phyloP scores from a whole-genome alignment of 75 land plant species.

The Picea sitchensis region DNA sequence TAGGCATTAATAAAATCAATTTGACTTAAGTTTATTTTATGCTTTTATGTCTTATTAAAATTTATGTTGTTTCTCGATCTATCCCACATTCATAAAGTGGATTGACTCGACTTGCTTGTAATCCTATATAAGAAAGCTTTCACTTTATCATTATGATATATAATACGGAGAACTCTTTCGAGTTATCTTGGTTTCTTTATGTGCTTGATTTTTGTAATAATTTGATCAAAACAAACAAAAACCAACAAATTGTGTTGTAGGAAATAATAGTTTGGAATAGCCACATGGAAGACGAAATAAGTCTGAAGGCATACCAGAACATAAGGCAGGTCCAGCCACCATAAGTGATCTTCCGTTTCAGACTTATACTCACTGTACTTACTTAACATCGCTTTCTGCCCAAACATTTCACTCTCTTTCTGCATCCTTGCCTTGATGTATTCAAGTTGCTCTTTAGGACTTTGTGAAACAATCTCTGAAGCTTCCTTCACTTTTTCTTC shows the following conservation, averaged over 20 bases:
- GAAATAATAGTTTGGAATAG: neutral
- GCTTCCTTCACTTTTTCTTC: conserved; percentile 64
- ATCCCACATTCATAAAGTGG: too few species aligned
- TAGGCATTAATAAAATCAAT: too few species aligned
- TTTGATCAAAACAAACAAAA: conserved; percentile 1
- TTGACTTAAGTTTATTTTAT: too few species aligned
- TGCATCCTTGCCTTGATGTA: conserved; percentile 56
- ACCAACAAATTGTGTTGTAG: neutral
- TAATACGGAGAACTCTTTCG: too few species aligned
- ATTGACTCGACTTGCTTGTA: too few species aligned
- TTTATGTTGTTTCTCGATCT: too few species aligned
- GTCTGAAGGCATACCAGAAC: conserved; percentile 44
- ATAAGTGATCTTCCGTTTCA: conserved; percentile 61
- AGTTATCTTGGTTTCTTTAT: too few species aligned
- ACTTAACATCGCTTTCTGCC: conserved; percentile 66
- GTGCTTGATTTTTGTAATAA: neutral
- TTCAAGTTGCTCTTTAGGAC: conserved; percentile 35
- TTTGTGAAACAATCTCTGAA: conserved; percentile 35
- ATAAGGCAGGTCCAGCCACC: conserved; percentile 93
- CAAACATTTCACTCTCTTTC: conserved; percentile 65
- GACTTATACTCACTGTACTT: conserved; percentile 79
- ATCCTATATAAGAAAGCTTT: too few species aligned
- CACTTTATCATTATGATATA: too few species aligned
- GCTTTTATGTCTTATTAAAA: too few species aligned
- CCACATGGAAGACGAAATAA: neutral